phyloP scores from a whole-genome alignment of 2,329 filamentous ascomycete species.

The Fusarium caatingaense region DNA sequence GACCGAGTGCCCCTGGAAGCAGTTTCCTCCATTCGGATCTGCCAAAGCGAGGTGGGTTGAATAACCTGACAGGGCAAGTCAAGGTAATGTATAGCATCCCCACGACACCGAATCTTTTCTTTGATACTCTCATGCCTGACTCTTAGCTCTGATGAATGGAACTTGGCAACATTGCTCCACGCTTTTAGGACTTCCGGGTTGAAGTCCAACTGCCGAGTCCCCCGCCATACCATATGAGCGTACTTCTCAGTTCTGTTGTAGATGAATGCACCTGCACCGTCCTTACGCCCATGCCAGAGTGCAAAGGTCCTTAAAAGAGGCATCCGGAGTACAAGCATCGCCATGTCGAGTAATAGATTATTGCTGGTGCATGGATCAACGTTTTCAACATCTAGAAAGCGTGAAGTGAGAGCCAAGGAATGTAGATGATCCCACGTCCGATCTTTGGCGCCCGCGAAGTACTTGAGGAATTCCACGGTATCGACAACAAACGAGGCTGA shows the following conservation, averaged over 20 bases:
- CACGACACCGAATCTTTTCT: neutral
- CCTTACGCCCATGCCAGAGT: neutral
- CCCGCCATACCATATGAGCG: constrained; percentile 6
- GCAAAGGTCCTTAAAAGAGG: neutral
- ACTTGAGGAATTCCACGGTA: neutral
- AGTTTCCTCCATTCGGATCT: constrained; percentile 1
- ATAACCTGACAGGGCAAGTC: constrained; percentile 12
- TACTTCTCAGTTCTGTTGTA: neutral
- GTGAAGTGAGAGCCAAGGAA: constrained; percentile 4
- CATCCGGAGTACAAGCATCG: neutral
- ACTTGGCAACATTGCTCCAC: neutral
- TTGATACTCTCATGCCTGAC: neutral
- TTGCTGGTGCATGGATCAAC: accelerated
- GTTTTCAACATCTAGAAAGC: neutral
- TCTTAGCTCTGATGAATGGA: neutral
- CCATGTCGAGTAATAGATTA: neutral
- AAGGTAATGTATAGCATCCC: constrained; percentile 10
- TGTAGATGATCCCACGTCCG: neutral
- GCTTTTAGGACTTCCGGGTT: neutral
- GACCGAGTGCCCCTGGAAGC: neutral
- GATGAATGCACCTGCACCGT: neutral
- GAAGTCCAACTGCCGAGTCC: constrained; percentile 2
- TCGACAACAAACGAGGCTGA: constrained; percentile 1
- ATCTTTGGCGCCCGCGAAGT: neutral
- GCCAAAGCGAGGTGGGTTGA: constrained; percentile 12